A percentile compares a stretch with the other conserved stretches of the same genome.
phyloP scores from a whole-genome alignment of 371 early-diverging fungal genomes.

The Lichtheimia ramosa region DNA sequence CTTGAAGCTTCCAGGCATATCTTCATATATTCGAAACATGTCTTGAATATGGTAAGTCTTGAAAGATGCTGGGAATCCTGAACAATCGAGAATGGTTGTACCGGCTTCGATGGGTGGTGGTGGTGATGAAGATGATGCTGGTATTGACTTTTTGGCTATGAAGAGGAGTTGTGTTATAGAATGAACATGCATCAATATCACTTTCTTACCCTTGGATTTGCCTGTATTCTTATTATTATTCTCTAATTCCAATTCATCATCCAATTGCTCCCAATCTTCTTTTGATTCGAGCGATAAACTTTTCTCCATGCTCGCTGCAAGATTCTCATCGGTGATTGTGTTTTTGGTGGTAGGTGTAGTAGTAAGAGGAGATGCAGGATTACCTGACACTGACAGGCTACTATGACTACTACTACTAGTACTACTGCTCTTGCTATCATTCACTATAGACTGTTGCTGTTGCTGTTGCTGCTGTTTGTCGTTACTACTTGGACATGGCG shows the following conservation, averaged over 20 bases:
- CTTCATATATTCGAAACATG: slow-evolving; percentile 53
- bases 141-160: background rate
- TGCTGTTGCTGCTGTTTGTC: background rate
- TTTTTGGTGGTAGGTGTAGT: slow-evolving; percentile 1
- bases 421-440: background rate
- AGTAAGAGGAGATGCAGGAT: background rate
- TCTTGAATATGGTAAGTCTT: slow-evolving; percentile 55
- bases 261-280: slow-evolving; percentile 31
- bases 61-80: slow-evolving; percentile 51
- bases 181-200: background rate
- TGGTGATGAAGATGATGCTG: background rate
- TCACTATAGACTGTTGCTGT: background rate
- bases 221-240: background rate
- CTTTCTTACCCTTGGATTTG: background rate
- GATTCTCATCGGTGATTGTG: background rate
- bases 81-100: slow-evolving; percentile 44
- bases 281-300: slow-evolving; percentile 1
- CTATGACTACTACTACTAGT: background rate
- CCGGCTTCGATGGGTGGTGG: background rate
- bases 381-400: background rate
- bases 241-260: slow-evolving; percentile 24
- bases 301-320: background rate
- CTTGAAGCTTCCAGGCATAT: slow-evolving; percentile 66
- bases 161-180: background rate
- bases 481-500: background rate